Base-by-base conservation (phyloP, 345 rosid species). In the Lenwebbia sp. region DNA sequence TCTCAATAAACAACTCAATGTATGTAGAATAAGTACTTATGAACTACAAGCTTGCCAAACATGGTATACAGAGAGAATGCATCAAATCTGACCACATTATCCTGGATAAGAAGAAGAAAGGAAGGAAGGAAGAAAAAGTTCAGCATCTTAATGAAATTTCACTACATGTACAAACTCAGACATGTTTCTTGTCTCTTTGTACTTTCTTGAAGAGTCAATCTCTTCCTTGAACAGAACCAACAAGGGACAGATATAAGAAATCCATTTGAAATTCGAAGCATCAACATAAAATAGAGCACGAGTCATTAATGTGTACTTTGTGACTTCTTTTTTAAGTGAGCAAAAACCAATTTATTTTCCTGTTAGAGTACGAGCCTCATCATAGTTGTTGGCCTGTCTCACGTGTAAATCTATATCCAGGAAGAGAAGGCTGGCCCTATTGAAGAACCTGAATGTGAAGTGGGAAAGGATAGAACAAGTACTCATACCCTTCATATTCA, bases 401-500 rank as follows among this genome's bases (percentile, higher is more conserved):
- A 11, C 47, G 40, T 70, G 47, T 25, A 37, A 44, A 70, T 70
- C 81, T 37, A 41, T 19, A 21, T 70, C 81, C 47, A 33, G 81
- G 81, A 70, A 70, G 47, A 37, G 25, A 37, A 70, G 81, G 81
- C 47, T 21, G 81, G 47, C 22, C 47, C 25, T 37, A 37, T 19
- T 19, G 22, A 37, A 33, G 47, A 37, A 70, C 81, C 22, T 70
- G 81, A 70, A 70, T 19, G 13, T 37, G 47, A 70, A 70, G 26
- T 70, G 25, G 81, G 23, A 19, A 70, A 52, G 44, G 41, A 51
- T 83, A 52, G 44, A 28, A 83, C 10, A 53, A 49, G 28, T 56
- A 56, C 76, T 82, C 95, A 88, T 89, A 96, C 99, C 98, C 95
- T 90, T 95, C 95, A 47, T 92, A 90, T 74, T 94, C 95, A 21